A percentile compares a stretch with the other conserved stretches of the same genome.
Evolutionary conservation across 1,139 yeast genomes (phyloP).

Genomic region (Kurtzmaniella quercitrusa): DNA sequence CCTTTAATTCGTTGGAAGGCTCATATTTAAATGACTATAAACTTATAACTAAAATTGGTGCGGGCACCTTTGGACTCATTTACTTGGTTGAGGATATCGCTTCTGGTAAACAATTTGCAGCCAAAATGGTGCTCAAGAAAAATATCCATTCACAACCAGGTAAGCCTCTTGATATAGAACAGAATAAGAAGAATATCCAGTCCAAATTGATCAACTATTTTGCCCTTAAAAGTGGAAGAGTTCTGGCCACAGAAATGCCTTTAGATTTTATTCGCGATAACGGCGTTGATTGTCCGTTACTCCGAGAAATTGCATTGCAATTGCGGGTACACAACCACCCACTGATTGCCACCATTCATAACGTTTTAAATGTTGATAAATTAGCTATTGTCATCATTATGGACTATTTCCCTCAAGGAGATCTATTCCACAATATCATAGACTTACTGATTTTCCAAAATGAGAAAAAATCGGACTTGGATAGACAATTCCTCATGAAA

Average conservation of each 20-base stretch:
- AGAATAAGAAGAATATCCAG: constrained; percentile 31
- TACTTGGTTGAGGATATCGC: constrained; percentile 59
- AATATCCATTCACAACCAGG: constrained; percentile 8
- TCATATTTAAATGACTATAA: constrained; percentile 14
- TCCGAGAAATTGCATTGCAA: constrained; percentile 72
- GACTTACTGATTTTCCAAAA: constrained; percentile 55
- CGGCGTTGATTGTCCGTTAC: constrained; percentile 42
- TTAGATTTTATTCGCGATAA: constrained; percentile 39
- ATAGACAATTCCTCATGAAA: constrained; percentile 48
- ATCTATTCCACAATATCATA: constrained; percentile 75
- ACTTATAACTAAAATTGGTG: constrained; percentile 62
- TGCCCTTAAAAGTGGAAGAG: constrained; percentile 9
- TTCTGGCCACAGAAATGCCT: constrained; percentile 26
- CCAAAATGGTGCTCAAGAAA: constrained; percentile 65
- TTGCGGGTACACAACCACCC: constrained; percentile 73
- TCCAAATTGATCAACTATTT: constrained; percentile 28
- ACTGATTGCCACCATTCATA: constrained; percentile 69
- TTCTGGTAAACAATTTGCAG: constrained; percentile 56
- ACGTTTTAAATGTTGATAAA: constrained; percentile 56
- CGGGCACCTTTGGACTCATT: constrained; percentile 87
- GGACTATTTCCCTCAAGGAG: constrained; percentile 84
- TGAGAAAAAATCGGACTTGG: constrained; percentile 20
- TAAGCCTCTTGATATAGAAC: constrained; percentile 17
- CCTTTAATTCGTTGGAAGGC: constrained; percentile 8
- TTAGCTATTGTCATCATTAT: constrained; percentile 64